Conservation (phyloP, 73 alveolate species). For the Paramecium tetraurelia region DNA sequence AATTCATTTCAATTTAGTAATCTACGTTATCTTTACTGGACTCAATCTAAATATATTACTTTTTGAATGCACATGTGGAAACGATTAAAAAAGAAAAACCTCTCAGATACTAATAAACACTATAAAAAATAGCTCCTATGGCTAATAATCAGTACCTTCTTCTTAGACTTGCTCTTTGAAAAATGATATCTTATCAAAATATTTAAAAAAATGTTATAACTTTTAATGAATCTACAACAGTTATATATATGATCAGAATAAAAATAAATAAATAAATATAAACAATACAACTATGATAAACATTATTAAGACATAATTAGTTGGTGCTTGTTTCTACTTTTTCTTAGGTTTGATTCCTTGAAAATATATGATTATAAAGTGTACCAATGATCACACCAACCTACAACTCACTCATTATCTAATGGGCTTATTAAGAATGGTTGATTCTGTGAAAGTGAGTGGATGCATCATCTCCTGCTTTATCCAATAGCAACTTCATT, state of each 20-base stretch:
- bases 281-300: background rate
- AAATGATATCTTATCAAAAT: no score
- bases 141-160: no score
- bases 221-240: no score
- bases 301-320: background rate
- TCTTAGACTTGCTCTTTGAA: no score
- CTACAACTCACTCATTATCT: background rate
- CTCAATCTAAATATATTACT: background rate
- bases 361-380: background rate
- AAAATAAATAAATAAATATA: background rate
- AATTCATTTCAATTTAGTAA: no score
- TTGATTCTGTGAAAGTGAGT: background rate
- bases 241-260: background rate
- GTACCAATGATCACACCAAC: constrained; percentile 31
- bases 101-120: no score
- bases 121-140: no score
- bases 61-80: no score
- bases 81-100: no score
- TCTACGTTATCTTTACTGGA: background rate
- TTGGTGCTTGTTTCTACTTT: background rate
- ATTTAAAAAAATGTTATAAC: no score
- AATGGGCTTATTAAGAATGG: constrained; percentile 41
- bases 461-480: constrained; percentile 63
- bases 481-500: constrained; percentile 2
- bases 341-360: background rate